Base-by-base conservation (phyloP, 2,329 filamentous ascomycete genomes). In the Colletotrichum lupini region DNA sequence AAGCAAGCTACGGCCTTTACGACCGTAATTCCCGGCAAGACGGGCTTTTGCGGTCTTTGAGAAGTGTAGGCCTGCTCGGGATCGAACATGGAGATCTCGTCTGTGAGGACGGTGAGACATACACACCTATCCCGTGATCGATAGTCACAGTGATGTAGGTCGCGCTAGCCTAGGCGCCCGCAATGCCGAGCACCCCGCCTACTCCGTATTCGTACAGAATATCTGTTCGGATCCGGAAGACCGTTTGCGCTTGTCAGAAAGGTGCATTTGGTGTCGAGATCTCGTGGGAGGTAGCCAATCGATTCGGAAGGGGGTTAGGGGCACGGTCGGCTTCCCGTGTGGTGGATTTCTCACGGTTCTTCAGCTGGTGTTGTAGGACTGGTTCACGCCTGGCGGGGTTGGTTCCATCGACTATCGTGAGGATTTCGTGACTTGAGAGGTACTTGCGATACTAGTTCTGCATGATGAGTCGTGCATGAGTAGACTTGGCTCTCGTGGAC, bases 241-340 rank as follows among this genome's bases (percentile, higher is more conserved):
- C 32, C 37, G 24, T 49, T 32, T 66, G 46, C 53, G 24, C 26
- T 66, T 49, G 63, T 57, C 32, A 59, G 2, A 59, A 28, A 28
- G 53, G 16, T 53, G 62, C 30, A 56, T 22, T 56, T 16, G 46
- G 19, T n/a, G 52, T 35, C 32, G 52, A 65, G 62, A 65, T 65
- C 52, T 65, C 52, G 52, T 16, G 49, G 30, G 52, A 42, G 52
- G 32, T 9, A 49, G 52, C 32, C n/a, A 37, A 66, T 66, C 53
- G 63, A 58, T 49, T 49, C 35, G 63, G 28, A 16, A 32, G 19
- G n/a, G 53, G n/a, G 37, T 16, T 16, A 14, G 53, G 19, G 24
- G 63, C 32, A 66, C 35, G 63, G 35, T 26, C 35, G 53, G 37
- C 16, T n/a, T 16, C 37, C 42, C 30, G 30, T 32, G 46, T 16